phyloP scores from a whole-genome alignment of 352 stramenopile genomes.

The Pythium sp. region DNA sequence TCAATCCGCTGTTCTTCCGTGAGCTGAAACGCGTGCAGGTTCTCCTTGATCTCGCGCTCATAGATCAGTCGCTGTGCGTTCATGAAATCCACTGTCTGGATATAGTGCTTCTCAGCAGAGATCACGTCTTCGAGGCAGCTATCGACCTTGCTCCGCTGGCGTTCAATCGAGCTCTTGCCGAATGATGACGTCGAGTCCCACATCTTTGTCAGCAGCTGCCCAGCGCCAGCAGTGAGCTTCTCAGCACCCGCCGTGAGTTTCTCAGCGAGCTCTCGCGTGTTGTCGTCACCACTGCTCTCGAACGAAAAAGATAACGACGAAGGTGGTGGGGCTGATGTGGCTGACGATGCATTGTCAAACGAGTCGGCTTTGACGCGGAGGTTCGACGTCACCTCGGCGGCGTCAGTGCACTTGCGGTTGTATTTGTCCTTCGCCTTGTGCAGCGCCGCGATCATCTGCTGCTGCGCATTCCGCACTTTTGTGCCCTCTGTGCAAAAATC shows the following conservation, averaged over 20 bases:
- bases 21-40: slow-evolving; percentile 75
- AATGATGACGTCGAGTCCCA: slow-evolving; percentile 77
- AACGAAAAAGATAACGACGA: slow-evolving; percentile 9
- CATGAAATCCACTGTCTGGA: slow-evolving; percentile 60
- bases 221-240: slow-evolving; percentile 49
- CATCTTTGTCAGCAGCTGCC: slow-evolving; percentile 78
- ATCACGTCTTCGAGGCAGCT: slow-evolving; percentile 65
- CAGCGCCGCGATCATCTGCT: slow-evolving; percentile 58
- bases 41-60: slow-evolving; percentile 74
- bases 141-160: slow-evolving; percentile 62
- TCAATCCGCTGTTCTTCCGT: slow-evolving; percentile 83
- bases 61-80: slow-evolving; percentile 65
- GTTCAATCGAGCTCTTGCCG: slow-evolving; percentile 55
- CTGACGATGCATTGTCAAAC: slow-evolving; percentile 1
- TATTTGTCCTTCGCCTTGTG: slow-evolving; percentile 80
- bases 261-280: slow-evolving; percentile 57
- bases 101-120: slow-evolving; percentile 63
- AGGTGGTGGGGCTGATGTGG: slow-evolving; percentile 7
- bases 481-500: slow-evolving; percentile 40
- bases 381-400: slow-evolving; percentile 43
- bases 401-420: slow-evolving; percentile 67
- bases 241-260: slow-evolving; percentile 58
- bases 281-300: slow-evolving; percentile 16
- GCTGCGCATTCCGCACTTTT: slow-evolving; percentile 60
- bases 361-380: slow-evolving; percentile 32